Evolutionary conservation across 2,329 filamentous ascomycete genomes (phyloP), one percentile per base, ranked within the genome.

Genomic region (Diaporthe amygdali): DNA sequence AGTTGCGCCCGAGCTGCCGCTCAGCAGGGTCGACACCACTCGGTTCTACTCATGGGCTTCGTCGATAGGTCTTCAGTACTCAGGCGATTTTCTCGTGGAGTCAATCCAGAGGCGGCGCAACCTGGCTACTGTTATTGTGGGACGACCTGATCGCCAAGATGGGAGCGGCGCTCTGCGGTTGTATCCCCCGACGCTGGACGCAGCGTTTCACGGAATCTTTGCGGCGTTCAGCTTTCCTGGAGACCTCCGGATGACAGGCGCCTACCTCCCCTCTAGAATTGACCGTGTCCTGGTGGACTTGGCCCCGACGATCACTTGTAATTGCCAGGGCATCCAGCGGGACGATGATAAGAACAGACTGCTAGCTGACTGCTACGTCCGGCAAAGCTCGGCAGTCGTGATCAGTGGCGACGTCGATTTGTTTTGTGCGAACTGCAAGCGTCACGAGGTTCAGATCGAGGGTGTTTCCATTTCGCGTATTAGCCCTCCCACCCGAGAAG

Each of bases 1-100:
- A 75, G 46, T 59, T 76, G 4, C 22, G 70, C 54, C 54, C 5
- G 12, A 37, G 32, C 10, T 59, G 27, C 54, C 32, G 15, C 32
- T 59, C 15, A 25, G n/a, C 5, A 41, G 14, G 15, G 32, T 59
- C 8, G 54, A 59, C 20, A 22, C 20, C 20, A 12, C 5, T 34
- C 27, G 54, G 17, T 39, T 59, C 27, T 59, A 59, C 54, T 20
- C 54, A 14, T 34, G 14, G 15, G 20, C 32, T 1, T n/a, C 14
- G 1, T 17, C 15, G 2, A 59, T 59, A 12, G 54, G 54, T 5
- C 54, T 59, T n/a, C 27, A 59, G 10, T 59, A 59, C 32, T 34
- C 54, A 3, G 54, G 54, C 7, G 54, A 59, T 32, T 59, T 59
- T 15, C 12, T 34, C 9, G 32, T 59, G 27, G 20, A 59, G 5